phyloP scores from a whole-genome alignment of 176 grass and related monocot genomes.

The Puya raimondii region DNA sequence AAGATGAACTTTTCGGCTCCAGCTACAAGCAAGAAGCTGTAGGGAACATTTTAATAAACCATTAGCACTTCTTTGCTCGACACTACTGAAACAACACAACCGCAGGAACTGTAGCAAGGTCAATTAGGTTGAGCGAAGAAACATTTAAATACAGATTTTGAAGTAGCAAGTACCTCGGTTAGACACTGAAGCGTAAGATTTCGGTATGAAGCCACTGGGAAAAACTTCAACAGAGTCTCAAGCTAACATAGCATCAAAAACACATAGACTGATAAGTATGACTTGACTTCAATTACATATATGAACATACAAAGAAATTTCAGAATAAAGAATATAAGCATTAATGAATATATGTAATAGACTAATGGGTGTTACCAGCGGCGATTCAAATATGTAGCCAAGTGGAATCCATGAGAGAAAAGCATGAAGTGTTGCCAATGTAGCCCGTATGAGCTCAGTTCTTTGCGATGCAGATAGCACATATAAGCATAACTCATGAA shows the following conservation, averaged over 20 bases:
- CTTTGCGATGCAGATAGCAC: slow-evolving; percentile 94
- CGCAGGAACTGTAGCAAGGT: too few species aligned
- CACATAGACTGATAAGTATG: slow-evolving; percentile 8
- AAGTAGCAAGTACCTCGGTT: slow-evolving; percentile 55
- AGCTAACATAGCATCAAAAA: slow-evolving; percentile 45
- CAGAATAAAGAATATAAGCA: neutral
- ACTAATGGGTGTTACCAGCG: slow-evolving; percentile 43
- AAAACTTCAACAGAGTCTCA: slow-evolving; percentile 92
- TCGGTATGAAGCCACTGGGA: slow-evolving; percentile 73
- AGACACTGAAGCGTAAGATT: slow-evolving; percentile 98
- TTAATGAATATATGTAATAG: neutral
- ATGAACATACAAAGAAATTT: slow-evolving; percentile 8
- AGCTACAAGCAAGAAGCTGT: too few species aligned
- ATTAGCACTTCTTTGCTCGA: neutral
- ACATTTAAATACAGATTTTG: neutral
- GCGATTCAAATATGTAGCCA: slow-evolving; percentile 96
- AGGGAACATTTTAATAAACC: too few species aligned
- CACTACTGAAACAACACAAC: neutral
- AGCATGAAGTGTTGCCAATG: slow-evolving; percentile 93
- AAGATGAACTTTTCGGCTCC: too few species aligned
- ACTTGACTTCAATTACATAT: neutral
- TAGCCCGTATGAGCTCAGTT: slow-evolving; percentile 85
- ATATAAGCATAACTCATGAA: slow-evolving; percentile 98
- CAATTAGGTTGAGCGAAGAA: neutral
- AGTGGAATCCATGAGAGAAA: slow-evolving; percentile 99